A percentile compares a stretch with the other conserved stretches of the same genome.
Conservation (phyloP, 495 filamentous ascomycete genomes). For the Penicillium dipodomyicola region DNA sequence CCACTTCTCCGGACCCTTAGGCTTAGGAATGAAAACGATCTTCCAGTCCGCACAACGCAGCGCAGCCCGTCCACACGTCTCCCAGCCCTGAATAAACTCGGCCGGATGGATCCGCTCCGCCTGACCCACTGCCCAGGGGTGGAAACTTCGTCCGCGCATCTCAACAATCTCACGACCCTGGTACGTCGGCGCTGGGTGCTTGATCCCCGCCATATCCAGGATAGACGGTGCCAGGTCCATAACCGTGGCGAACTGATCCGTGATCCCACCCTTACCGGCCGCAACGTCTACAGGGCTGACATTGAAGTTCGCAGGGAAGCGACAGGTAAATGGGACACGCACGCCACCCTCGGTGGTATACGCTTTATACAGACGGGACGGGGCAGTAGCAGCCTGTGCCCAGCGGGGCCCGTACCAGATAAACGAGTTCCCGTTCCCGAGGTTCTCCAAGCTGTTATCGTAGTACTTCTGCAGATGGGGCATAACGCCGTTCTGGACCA, state of each 20-base stretch:
- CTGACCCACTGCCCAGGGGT: slow-evolving; percentile 39
- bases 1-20: slow-evolving; percentile 49
- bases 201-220: slow-evolving; percentile 58
- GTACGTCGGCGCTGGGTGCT: slow-evolving; percentile 56
- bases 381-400: slow-evolving; percentile 63
- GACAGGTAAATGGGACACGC: slow-evolving; percentile 56
- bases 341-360: slow-evolving; percentile 63
- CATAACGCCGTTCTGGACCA: slow-evolving; percentile 51
- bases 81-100: slow-evolving; percentile 50
- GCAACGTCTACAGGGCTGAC: slow-evolving; percentile 23
- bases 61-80: slow-evolving; percentile 46
- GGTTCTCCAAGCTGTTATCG: slow-evolving; percentile 59
- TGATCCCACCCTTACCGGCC: slow-evolving; percentile 39
- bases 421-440: slow-evolving; percentile 59
- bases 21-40: slow-evolving; percentile 49
- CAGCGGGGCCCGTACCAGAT: slow-evolving; percentile 66
- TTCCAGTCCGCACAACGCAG: slow-evolving; percentile 50
- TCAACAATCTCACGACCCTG: slow-evolving; percentile 55
- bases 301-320: slow-evolving; percentile 38
- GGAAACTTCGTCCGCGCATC: slow-evolving; percentile 56
- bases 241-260: slow-evolving; percentile 57
- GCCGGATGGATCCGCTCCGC: slow-evolving; percentile 42
- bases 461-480: slow-evolving; percentile 59
- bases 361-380: slow-evolving; percentile 59
- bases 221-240: slow-evolving; percentile 64